These are phyloP conservation scores for Somion occarium DNA, from an alignment of 1,284 basidiomycete species.

Conservation along the genomic window DNA sequence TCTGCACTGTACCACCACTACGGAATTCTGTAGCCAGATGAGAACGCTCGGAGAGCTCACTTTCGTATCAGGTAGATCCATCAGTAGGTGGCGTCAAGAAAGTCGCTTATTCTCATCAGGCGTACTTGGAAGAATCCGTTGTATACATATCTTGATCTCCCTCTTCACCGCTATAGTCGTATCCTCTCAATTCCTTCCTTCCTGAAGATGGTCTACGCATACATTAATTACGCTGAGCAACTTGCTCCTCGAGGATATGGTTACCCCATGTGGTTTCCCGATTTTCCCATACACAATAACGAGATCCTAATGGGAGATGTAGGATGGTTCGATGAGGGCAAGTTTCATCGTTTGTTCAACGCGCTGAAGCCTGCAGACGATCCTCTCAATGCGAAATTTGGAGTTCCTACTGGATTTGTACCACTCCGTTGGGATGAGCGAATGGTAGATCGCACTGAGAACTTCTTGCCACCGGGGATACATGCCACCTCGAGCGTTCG, in stretches of 20 bases:
- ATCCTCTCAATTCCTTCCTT: too few relatives aligned
- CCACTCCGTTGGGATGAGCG: conserved; percentile 10
- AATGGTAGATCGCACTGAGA: too few relatives aligned
- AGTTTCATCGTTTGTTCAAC: conserved; percentile 20
- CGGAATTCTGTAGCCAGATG: neutral
- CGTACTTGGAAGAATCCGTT: too few relatives aligned
- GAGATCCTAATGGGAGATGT: conserved; percentile 21
- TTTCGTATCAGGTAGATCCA: neutral
- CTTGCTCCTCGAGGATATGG: conserved; percentile 16
- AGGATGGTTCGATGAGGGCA: conserved; percentile 16
- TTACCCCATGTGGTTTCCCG: conserved; percentile 21
- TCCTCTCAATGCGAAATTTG: conserved; percentile 2
- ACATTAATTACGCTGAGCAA: conserved; percentile 18
- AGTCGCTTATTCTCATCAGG: neutral
- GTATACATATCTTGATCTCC: neutral
- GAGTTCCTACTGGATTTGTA: conserved; percentile 9
- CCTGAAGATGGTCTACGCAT: too few relatives aligned
- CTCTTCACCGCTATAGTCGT: neutral
- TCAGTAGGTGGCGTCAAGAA: neutral
- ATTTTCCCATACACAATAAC: conserved; percentile 8
- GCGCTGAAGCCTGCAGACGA: conserved; percentile 1
- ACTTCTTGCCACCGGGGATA: too few relatives aligned
- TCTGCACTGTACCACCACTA: neutral
- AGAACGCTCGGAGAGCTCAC: neutral
- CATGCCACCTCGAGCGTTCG: too few relatives aligned